phyloP scores from a whole-genome alignment of 345 rosid genomes.

The Capsella bursapastoris region DNA sequence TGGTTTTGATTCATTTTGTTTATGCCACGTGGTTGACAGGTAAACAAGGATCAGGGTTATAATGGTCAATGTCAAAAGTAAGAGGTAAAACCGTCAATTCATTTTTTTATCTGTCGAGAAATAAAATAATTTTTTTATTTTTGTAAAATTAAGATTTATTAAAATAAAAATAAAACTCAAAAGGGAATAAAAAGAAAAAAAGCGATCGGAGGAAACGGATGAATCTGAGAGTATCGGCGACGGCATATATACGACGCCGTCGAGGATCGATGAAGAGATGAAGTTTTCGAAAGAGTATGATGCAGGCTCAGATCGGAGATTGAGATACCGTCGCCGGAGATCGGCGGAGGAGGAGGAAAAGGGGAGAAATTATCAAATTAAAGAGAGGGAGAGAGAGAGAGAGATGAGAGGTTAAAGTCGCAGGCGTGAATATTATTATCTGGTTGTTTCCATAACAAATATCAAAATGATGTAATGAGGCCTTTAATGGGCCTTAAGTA shows the following conservation, averaged over 20 bases:
- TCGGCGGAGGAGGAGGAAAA: conserved; percentile 21
- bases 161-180: neutral
- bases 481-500: neutral
- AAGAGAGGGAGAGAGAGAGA: conserved; percentile 5
- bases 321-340: neutral
- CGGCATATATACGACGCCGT: neutral
- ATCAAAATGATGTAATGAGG: neutral
- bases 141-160: neutral
- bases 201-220: neutral
- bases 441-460: neutral
- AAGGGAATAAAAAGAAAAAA: neutral
- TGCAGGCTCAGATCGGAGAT: neutral
- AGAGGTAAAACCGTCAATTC: conserved; percentile 31
- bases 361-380: neutral
- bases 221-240: neutral
- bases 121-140: neutral
- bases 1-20: conserved; percentile 50
- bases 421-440: too few relatives aligned
- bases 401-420: neutral
- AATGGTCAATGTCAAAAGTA: neutral
- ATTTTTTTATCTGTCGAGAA: neutral
- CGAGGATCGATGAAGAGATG: neutral
- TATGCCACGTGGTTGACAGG: conserved; percentile 36
- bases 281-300: neutral
- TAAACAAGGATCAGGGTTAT: conserved; percentile 23